These are phyloP conservation scores for Acer saccharum DNA, from an alignment of 345 rosid species.

Conservation along the genomic window DNA sequence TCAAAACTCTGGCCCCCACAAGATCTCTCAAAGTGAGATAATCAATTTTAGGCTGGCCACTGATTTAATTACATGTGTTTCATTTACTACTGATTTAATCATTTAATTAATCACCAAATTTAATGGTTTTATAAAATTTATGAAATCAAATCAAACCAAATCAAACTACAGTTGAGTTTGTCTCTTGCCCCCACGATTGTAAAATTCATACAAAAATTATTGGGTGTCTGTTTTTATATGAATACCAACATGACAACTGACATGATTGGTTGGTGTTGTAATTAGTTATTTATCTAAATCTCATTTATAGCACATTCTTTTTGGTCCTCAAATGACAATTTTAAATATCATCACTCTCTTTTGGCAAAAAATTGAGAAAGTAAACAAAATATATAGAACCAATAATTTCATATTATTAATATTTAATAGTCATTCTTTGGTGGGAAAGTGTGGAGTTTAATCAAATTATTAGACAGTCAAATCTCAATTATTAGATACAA, in stretches of 20 bases:
- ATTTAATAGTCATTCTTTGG: too few species aligned
- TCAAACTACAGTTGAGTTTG: not conserved
- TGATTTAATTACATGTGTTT: not conserved
- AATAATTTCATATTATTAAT: too few species aligned
- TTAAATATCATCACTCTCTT: too few species aligned
- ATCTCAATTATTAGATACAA: too few species aligned
- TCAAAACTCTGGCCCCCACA: conserved; percentile 9
- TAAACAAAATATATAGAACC: too few species aligned
- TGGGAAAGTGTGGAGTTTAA: not conserved
- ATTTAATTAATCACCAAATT: not conserved
- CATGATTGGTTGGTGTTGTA: not conserved
- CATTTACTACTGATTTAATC: not conserved
- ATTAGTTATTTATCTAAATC: too few species aligned
- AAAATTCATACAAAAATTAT: not conserved
- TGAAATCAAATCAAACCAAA: conserved; percentile 5
- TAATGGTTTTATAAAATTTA: not conserved
- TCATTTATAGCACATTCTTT: conserved; percentile 9
- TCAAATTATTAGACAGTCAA: too few species aligned
- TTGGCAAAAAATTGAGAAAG: too few species aligned
- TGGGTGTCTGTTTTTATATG: not conserved
- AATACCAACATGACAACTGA: not conserved
- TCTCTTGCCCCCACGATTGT: not conserved
- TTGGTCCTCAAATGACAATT: not conserved
- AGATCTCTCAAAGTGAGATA: not conserved
- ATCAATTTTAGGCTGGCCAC: conserved; percentile 4